phyloP scores from a whole-genome alignment of 164 flowering plant genomes.

The Annona cherimola region DNA sequence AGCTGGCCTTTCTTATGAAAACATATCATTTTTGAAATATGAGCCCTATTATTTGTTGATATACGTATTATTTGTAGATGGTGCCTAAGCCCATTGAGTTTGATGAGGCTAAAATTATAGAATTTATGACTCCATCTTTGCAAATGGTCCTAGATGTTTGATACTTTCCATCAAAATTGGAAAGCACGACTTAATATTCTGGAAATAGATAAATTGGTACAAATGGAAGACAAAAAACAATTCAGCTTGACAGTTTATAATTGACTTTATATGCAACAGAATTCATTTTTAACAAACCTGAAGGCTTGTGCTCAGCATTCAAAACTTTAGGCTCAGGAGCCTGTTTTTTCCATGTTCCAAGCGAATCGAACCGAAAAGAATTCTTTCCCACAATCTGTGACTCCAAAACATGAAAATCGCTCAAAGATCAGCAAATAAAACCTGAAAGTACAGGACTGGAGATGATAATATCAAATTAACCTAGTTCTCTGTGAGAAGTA shows the following conservation, averaged over 20 bases:
- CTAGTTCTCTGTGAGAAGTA: too few species aligned
- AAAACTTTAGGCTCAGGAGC: neutral
- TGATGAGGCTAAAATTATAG: neutral
- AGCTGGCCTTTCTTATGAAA: neutral
- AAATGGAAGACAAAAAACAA: neutral
- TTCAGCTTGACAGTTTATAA: neutral
- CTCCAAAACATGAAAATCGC: neutral
- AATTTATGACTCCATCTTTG: neutral
- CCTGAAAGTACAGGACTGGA: neutral
- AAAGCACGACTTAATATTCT: neutral
- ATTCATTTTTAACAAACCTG: neutral
- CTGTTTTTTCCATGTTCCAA: neutral
- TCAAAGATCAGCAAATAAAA: neutral
- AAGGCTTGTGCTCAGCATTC: neutral
- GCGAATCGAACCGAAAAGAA: neutral
- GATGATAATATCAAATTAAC: neutral
- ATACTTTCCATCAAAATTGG: neutral
- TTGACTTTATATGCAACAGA: neutral
- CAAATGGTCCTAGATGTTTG: neutral
- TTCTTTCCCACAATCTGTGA: conserved; percentile 1
- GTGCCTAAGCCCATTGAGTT: neutral
- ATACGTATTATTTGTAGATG: neutral
- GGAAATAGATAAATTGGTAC: neutral
- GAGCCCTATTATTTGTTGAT: neutral
- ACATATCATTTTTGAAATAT: neutral